Evolutionary conservation across 2,329 filamentous ascomycete genomes (phyloP).

Genomic region (Xylariaceae sp.): DNA sequence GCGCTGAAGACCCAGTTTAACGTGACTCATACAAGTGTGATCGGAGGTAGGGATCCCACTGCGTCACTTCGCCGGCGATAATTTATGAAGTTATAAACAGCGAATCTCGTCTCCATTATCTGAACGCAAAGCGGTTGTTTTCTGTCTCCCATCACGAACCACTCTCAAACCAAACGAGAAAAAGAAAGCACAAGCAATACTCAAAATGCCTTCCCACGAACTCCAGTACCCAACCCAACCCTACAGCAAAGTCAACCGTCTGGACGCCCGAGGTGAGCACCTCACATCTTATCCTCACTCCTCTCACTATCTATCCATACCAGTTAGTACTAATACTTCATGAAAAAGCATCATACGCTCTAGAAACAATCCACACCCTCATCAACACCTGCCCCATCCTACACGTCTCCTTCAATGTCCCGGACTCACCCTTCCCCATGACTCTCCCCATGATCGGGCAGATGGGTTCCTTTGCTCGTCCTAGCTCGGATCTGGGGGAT

Average conservation of each 20-base stretch:
- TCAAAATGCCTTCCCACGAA: constrained; percentile 39
- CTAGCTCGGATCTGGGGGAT: constrained; percentile 55
- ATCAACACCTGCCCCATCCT: constrained; percentile 70
- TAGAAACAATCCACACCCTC: constrained; percentile 67
- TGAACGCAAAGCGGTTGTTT: neutral
- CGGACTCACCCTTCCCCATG: constrained; percentile 64
- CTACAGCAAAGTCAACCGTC: constrained; percentile 62
- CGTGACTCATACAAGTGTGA: neutral
- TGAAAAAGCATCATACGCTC: constrained; percentile 60
- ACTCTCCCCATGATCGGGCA: constrained; percentile 82
- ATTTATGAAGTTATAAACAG: neutral
- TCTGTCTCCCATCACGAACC: neutral
- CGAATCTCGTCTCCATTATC: neutral
- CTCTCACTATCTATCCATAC: constrained; percentile 1
- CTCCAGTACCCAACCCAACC: constrained; percentile 59
- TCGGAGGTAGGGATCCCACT: neutral
- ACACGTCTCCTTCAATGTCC: constrained; percentile 70
- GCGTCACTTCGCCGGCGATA: neutral
- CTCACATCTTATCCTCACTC: neutral
- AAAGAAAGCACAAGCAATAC: neutral
- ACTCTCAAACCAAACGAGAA: neutral
- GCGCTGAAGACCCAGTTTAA: neutral
- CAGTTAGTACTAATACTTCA: constrained; percentile 8
- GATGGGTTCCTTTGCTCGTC: constrained; percentile 65
- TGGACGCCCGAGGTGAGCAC: constrained; percentile 54